Evolutionary conservation across 306 rosid genomes (phyloP), one percentile per base, ranked within the genome.

Genomic region (Vigna radiata): DNA sequence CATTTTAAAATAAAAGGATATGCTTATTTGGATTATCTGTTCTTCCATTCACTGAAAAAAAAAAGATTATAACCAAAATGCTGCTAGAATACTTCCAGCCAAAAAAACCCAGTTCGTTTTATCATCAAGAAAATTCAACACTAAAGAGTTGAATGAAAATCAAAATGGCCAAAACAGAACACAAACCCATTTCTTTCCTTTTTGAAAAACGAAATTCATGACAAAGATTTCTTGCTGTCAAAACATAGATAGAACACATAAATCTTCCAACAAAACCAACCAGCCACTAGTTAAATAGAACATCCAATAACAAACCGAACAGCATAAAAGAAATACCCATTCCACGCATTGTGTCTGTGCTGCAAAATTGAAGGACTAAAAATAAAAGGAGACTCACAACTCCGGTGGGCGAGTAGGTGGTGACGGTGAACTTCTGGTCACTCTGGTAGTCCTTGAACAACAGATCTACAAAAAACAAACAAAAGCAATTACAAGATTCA

Each of bases 341-440:
- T 36, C 8, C 65, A 62, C 54, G 66, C 67, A 54, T 68, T 27
- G 71, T 66, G 18, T 66, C 43, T 12, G 17, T n/a, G 31, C 68
- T 6, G 2, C 48, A 39, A 50, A 21, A 19, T 7, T 21, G 12
- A 77, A 64, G 69, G 17, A 8, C 6, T 50, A 58, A 65, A n/a
- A 7, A 25, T 25, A 29, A 6, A 14, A 29, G 52, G 4, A 10
- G 3, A 84, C 85, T 77, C 68, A 95, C 98, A 85, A 95, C 97
- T 80, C 98, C 98, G 75, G 96, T 90, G 17, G 97, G 89, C 46
- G 96, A 92, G 93, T 76, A 90, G 77, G 98, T 94, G 53, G 92
- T 90, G 85, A 94, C 56, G 70, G 95, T 86, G 84, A 94, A 92
- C 85, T 94, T 94, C 76, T 94, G 93, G 88, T 94, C 96, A 83